Evolutionary conservation across 768 basidiomycete species (phyloP), one percentile per base, ranked within the genome.

Genomic region (Mycena filopes): DNA sequence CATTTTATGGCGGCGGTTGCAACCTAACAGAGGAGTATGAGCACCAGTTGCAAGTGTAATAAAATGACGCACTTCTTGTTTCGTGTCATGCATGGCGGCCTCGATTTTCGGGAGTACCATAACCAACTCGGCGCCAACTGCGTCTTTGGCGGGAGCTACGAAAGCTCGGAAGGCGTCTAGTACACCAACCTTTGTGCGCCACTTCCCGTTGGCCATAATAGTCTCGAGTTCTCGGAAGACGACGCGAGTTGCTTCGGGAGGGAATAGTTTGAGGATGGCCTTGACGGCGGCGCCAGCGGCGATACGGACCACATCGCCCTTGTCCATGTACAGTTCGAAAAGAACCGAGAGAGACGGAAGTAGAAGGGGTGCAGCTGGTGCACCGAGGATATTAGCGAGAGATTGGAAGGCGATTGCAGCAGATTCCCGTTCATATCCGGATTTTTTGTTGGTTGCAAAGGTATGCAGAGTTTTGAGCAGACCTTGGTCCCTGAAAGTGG

Each of bases 81-180:
- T 99, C 63, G 97, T 98, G 79, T 99, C 97, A 72, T 97, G 94
- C 96, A 99, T 96, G 7, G 95, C 90, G 38, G 80, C 81, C 75
- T 96, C 95, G 15, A 99, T 89, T 72, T 88, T 90, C 21, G 96
- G 96, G 49, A 99, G 86, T 47, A 93, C 87, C 12, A 82, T 80
- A 18, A 88, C 96, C 40, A 99, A 81, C 73, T 96, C 90, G 33
- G 87, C 85, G n/a, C 94, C 95, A 53, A 98, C 92, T 45, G 84
- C 83, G 57, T 91, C 91, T 66, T 84, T 85, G 55, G 92, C 91
- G 18, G 86, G 81, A 45, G 81, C 81, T 31, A 91, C 91, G 67
- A 95, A 90, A 46, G 76, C 80, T 74, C 89, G 94, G 74, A 98
- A 86, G 3, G 95, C 88, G 70, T 98, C 95, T 33, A 99, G 80